Evolutionary conservation across 805 yeast genomes (phyloP).

Genomic region (Candida cerambycidarum): DNA sequence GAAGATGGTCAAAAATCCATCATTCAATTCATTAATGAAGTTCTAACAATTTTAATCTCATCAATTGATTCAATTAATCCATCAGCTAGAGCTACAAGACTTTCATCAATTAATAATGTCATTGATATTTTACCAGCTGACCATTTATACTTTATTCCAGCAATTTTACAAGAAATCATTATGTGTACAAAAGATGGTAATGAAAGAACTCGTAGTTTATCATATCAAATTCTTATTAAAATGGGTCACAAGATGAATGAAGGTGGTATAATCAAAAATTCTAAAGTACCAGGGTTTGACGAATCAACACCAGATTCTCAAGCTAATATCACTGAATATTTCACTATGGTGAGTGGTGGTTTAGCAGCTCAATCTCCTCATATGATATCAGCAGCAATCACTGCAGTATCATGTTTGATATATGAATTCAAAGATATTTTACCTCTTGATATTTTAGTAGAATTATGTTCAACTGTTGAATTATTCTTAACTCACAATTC

Average conservation of each 20-base stretch:
- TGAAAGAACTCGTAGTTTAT: constrained; percentile 83
- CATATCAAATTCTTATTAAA: constrained; percentile 70
- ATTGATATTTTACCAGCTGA: constrained; percentile 61
- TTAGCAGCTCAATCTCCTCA: constrained; percentile 90
- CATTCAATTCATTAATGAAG: constrained; percentile 49
- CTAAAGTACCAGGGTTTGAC: constrained; percentile 67
- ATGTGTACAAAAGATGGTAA: constrained; percentile 88
- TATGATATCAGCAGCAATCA: constrained; percentile 92
- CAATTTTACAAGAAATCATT: constrained; percentile 82
- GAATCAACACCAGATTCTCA: constrained; percentile 57
- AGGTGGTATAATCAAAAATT: constrained; percentile 67
- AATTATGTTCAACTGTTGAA: constrained; percentile 83
- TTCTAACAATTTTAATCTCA: constrained; percentile 59
- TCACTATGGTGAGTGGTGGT: constrained; percentile 95
- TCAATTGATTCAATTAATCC: constrained; percentile 59
- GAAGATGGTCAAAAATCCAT: constrained; percentile 62
- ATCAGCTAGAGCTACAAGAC: constrained; percentile 79
- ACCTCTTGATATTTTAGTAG: constrained; percentile 59
- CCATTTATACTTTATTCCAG: constrained; percentile 76
- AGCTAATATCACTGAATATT: constrained; percentile 76
- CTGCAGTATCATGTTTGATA: constrained; percentile 82
- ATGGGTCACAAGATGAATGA: constrained; percentile 78
- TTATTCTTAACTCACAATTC: constrained; percentile 86
- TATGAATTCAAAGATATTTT: constrained; percentile 79
- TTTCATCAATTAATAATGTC: constrained; percentile 63